phyloP scores from a whole-genome alignment of 2,329 filamentous ascomycete genomes.

The Calonectria henricotiae region DNA sequence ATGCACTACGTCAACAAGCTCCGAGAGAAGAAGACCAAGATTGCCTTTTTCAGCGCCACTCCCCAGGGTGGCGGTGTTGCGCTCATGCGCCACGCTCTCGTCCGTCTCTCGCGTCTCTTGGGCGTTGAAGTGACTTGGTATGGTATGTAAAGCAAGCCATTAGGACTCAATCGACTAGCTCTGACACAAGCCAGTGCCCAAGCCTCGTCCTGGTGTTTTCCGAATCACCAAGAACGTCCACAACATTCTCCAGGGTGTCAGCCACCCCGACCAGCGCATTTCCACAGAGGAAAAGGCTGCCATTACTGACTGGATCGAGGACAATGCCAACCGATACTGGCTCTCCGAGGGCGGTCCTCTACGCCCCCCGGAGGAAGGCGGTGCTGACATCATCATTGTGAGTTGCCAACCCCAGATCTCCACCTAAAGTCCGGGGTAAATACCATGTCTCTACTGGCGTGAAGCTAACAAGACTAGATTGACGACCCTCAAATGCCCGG shows the following conservation, averaged over 20 bases:
- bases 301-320: conserved; percentile 81
- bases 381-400: conserved; percentile 82
- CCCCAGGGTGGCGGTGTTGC: conserved; percentile 89
- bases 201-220: conserved; percentile 85
- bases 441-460: background rate
- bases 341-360: conserved; percentile 78
- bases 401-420: conserved; percentile 48
- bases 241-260: conserved; percentile 89
- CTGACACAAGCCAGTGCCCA: conserved; percentile 72
- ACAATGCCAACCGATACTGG: conserved; percentile 85
- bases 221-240: conserved; percentile 90
- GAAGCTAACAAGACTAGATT: conserved; percentile 63
- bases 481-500: conserved; percentile 91
- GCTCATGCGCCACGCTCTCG: conserved; percentile 84
- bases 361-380: conserved; percentile 75
- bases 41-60: conserved; percentile 86
- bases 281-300: conserved; percentile 73
- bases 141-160: conserved; percentile 59
- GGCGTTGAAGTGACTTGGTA: conserved; percentile 84
- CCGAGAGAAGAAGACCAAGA: conserved; percentile 75
- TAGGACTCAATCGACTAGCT: background rate
- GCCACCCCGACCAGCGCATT: conserved; percentile 76
- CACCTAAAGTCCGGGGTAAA: conserved; percentile 24
- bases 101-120: conserved; percentile 78
- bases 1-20: conserved; percentile 76